These are phyloP conservation scores for Tulasnella sp. DNA, from an alignment of 768 basidiomycete species.

Conservation along the genomic window DNA sequence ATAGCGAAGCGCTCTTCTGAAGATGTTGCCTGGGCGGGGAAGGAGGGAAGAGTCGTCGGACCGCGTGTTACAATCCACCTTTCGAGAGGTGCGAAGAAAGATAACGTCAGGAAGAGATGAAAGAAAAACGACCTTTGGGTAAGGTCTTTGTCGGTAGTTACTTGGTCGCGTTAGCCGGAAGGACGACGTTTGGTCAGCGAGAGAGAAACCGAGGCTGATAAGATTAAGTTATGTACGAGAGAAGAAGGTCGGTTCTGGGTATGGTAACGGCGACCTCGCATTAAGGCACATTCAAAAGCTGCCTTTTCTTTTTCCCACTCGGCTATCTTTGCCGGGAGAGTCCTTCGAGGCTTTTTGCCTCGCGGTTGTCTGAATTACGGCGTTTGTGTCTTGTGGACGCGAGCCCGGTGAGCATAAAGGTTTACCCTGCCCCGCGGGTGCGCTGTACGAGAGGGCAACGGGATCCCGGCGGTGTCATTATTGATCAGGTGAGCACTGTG, in stretches of 20 bases:
- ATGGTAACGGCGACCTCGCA: neutral
- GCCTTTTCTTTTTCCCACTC: too few species aligned
- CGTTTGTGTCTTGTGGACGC: neutral
- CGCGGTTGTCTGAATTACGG: neutral
- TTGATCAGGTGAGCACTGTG: neutral
- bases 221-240: neutral
- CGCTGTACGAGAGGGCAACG: neutral
- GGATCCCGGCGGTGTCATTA: neutral
- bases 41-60: neutral
- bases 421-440: neutral
- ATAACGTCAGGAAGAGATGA: neutral
- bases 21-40: neutral
- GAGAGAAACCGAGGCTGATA: neutral
- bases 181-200: too few species aligned
- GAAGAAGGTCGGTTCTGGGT: neutral
- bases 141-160: neutral
- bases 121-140: neutral
- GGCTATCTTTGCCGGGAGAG: neutral
- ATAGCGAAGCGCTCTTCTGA: neutral
- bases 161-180: neutral
- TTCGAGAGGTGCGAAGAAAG: neutral
- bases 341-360: neutral
- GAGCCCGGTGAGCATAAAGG: neutral
- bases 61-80: too few species aligned
- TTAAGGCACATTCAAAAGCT: neutral